A percentile compares a stretch with the other conserved stretches of the same genome.
Conservation (phyloP, 148 eudicot genomes). For the Polygonum aviculare region DNA sequence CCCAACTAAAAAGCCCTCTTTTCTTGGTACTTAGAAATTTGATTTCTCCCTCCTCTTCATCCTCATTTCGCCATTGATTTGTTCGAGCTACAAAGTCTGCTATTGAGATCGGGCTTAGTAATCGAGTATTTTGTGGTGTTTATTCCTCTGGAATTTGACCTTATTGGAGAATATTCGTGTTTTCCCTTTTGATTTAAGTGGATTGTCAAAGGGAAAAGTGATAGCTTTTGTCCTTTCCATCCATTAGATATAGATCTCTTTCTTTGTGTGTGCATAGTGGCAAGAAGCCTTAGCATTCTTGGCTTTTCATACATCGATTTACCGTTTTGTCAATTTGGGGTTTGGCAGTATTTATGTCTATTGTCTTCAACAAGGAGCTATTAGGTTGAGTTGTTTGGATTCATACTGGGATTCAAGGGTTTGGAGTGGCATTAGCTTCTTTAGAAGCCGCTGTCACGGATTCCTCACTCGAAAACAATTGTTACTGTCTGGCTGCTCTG, state of each 20-base stretch:
- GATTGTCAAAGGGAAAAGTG: background rate
- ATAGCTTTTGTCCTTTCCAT: background rate
- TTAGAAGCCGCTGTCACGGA: conserved; percentile 42
- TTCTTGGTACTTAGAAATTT: background rate
- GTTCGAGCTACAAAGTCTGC: conserved; percentile 1
- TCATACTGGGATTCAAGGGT: background rate
- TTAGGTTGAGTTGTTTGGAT: background rate
- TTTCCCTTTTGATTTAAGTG: background rate
- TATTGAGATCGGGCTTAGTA: background rate
- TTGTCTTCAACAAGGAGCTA: background rate
- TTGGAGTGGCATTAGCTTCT: conserved; percentile 33
- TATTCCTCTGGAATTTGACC: background rate
- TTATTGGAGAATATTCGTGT: conserved; percentile 9
- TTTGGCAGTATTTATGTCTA: background rate
- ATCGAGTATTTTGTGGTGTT: background rate
- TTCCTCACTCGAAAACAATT: conserved; percentile 38
- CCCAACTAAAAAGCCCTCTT: background rate
- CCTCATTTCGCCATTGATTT: background rate
- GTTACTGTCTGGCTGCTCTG: conserved; percentile 61
- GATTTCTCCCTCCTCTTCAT: background rate
- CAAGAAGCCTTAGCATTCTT: background rate
- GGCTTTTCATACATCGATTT: background rate
- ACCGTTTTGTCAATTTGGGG: background rate
- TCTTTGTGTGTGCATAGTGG: background rate
- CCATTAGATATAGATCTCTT: background rate